Conservation (phyloP, 169 alveolate species). For the Babesia ovis region DNA sequence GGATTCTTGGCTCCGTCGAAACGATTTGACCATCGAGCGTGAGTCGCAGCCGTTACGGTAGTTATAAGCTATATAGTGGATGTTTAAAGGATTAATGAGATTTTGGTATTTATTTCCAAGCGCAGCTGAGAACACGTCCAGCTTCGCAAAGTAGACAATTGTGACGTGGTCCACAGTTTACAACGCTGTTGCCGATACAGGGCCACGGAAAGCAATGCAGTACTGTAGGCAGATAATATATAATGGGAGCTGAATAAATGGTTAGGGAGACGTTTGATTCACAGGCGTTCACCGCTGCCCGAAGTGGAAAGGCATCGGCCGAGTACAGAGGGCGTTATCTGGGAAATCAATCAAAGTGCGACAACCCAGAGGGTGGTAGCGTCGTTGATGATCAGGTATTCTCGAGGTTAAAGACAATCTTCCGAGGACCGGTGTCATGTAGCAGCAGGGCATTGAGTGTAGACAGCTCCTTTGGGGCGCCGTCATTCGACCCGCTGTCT, state of each 20-base stretch:
- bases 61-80: neutral
- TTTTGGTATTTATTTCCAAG: neutral
- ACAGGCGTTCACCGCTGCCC: constrained; percentile 15
- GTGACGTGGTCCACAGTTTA: neutral
- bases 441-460: neutral
- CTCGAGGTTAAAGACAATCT: constrained; percentile 34
- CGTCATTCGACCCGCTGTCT: constrained; percentile 7
- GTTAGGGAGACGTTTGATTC: constrained; percentile 13
- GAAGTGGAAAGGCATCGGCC: constrained; percentile 8
- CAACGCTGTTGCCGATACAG: neutral
- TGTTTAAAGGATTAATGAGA: neutral
- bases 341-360: neutral
- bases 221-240: neutral
- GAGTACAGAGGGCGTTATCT: constrained; percentile 8
- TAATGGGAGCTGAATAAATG: constrained; percentile 34
- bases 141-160: neutral
- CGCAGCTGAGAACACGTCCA: constrained; percentile 40
- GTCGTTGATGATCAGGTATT: constrained; percentile 17
- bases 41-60: neutral
- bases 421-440: constrained; percentile 35
- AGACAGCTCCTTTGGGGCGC: neutral
- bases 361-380: neutral
- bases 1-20: neutral
- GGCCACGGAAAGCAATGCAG: constrained; percentile 21
- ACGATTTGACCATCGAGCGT: no score